These are phyloP conservation scores for Cyberlindnera meyerae DNA, from an alignment of 805 yeast genomes.

Conservation along the genomic window DNA sequence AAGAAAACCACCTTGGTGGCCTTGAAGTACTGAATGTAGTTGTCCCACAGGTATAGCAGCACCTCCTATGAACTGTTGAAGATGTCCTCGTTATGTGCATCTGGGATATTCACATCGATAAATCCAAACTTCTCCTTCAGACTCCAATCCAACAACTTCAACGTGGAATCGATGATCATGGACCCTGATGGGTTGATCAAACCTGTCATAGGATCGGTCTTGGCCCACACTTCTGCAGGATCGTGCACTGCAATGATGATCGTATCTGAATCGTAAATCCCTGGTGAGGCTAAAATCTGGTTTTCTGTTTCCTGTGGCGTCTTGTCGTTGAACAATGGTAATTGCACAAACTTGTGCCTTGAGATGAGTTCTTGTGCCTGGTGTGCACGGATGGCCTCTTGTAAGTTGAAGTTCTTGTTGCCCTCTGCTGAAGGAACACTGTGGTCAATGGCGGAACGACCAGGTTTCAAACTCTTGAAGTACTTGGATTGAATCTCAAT, in stretches of 20 bases:
- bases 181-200: constrained; percentile 68
- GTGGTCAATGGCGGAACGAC: constrained; percentile 38
- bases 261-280: constrained; percentile 58
- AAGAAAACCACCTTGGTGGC: constrained; percentile 69
- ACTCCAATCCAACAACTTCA: constrained; percentile 68
- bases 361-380: constrained; percentile 57
- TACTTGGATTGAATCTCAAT: constrained; percentile 73
- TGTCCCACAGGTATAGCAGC: constrained; percentile 82
- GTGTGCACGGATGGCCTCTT: constrained; percentile 69
- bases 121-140: constrained; percentile 59
- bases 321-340: constrained; percentile 54
- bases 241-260: constrained; percentile 77
- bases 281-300: constrained; percentile 66
- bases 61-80: constrained; percentile 72
- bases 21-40: constrained; percentile 71
- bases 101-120: constrained; percentile 79
- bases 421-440: constrained; percentile 30
- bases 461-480: constrained; percentile 83
- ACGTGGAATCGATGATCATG: constrained; percentile 69
- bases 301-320: constrained; percentile 48
- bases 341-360: constrained; percentile 52
- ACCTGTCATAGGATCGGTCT: constrained; percentile 75
- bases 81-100: constrained; percentile 38
- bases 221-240: constrained; percentile 90
- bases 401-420: constrained; percentile 46